Percentiles rank a stretch among this genome's conserved stretches.
phyloP scores from a whole-genome alignment of 1,284 basidiomycete species.

The Malassezia dermatis region DNA sequence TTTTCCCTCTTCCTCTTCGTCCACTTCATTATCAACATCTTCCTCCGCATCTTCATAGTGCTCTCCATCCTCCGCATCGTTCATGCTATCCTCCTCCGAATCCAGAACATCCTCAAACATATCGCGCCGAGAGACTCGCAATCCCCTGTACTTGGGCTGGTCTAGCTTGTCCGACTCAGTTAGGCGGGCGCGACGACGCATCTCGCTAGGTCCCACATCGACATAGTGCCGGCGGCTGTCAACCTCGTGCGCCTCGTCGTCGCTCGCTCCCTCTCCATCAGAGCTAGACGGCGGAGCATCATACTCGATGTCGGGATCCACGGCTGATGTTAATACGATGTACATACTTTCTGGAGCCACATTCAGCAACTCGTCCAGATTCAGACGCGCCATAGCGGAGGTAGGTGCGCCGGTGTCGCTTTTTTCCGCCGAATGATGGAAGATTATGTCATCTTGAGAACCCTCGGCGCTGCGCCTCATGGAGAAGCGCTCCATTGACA shows the following conservation, averaged over 20 bases:
- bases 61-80: conserved; percentile 1
- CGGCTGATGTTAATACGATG: conserved; percentile 1
- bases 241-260: conserved; percentile 16
- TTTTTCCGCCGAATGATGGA: neutral
- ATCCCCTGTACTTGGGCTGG: conserved; percentile 23
- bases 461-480: neutral
- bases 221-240: conserved; percentile 31
- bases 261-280: conserved; percentile 11
- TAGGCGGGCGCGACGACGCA: conserved; percentile 28
- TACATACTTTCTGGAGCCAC: conserved; percentile 16
- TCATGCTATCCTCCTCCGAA: conserved; percentile 3
- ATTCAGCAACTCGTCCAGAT: conserved; percentile 10
- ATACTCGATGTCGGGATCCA: conserved; percentile 14
- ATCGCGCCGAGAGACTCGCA: conserved; percentile 26
- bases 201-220: conserved; percentile 24
- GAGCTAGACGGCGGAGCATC: neutral
- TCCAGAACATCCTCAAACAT: conserved; percentile 25
- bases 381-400: conserved; percentile 7
- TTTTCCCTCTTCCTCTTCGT: neutral
- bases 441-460: conserved; percentile 2
- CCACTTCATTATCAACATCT: conserved; percentile 2
- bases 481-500: neutral
- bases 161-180: conserved; percentile 27
- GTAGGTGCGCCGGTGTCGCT: neutral
- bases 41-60: conserved; percentile 1